Evolutionary conservation across 257 asterid species (phyloP).

Genomic region (Marsdenia floribunda): DNA sequence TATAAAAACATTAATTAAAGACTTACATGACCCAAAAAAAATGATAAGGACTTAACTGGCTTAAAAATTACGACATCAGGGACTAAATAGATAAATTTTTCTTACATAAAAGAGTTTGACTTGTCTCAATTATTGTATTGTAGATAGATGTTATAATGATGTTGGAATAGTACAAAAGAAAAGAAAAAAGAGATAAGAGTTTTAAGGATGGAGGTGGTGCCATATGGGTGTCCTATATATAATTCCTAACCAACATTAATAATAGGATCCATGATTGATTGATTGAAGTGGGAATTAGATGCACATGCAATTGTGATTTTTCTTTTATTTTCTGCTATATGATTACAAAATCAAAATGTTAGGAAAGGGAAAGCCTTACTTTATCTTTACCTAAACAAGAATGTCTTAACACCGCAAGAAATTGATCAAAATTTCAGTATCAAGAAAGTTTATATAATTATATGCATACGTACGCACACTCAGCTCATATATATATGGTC

Average conservation of each 20-base stretch:
- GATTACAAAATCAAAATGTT: background rate
- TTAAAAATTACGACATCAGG: no score
- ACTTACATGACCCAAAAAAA: no score
- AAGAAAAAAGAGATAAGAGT: background rate
- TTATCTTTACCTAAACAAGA: background rate
- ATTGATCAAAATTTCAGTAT: background rate
- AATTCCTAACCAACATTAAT: background rate
- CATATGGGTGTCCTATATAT: background rate
- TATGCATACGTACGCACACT: no score
- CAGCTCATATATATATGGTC: background rate
- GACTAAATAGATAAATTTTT: no score
- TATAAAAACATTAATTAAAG: no score
- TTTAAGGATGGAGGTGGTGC: background rate
- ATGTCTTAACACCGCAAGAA: background rate
- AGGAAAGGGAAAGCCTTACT: background rate
- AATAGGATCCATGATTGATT: background rate
- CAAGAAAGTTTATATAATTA: no score
- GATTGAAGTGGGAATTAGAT: background rate
- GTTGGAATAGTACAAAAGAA: no score
- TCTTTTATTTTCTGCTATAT: background rate
- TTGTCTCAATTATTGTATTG: no score
- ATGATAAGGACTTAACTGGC: no score
- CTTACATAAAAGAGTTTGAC: no score
- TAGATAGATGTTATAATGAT: no score
- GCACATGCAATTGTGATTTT: background rate